Evolutionary conservation across 352 stramenopile genomes (phyloP), one percentile per base, ranked within the genome.

Genomic region (Elongisporangium prolatum): DNA sequence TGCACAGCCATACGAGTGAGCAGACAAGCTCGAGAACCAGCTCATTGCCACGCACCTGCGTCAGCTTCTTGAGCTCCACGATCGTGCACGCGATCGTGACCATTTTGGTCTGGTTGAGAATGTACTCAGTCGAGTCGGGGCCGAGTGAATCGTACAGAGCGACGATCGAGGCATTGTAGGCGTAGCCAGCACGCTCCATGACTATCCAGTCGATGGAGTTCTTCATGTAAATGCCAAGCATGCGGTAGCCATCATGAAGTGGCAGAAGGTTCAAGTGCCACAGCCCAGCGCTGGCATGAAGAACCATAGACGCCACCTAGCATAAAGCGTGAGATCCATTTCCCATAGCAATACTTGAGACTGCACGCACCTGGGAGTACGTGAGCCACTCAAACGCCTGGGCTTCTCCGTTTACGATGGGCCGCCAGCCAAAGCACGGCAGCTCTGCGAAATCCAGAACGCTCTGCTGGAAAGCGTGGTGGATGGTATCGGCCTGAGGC

Each of bases 201-300:
- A 99, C 68, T 13, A 97, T 72, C 93, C 96, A 99, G 62, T 99
- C 96, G 47, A 96, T 85, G 14, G 83, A 97, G 68, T 99, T 99
- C 67, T 95, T 97, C 77, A 97, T 97, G 74, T 98, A 99, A 52
- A 99, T 84, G 24, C 80, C 94, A 17, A 98, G 53, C 61, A 97
- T 89, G 28, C 72, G 71, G 40, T 89, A 56, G 18, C 71, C 67
- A 49, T 85, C 68, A 1, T 47, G 54, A 5, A 44, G 34, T 16
- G 75, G 71, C 17, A 91, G 48, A 21, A 91, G 59, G 3, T 75
- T 56, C 8, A 77, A 57, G 18, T 75, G 65, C 57, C 84, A 70
- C 50, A 44, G 34, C 34, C 34, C 34, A 44, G 34, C 34, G 17
- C 34, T 44, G 10, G 34, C 34, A 44, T 44, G 34, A 13, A 13